phyloP scores from a whole-genome alignment of 768 basidiomycete genomes.

The Trametopsis cervina region DNA sequence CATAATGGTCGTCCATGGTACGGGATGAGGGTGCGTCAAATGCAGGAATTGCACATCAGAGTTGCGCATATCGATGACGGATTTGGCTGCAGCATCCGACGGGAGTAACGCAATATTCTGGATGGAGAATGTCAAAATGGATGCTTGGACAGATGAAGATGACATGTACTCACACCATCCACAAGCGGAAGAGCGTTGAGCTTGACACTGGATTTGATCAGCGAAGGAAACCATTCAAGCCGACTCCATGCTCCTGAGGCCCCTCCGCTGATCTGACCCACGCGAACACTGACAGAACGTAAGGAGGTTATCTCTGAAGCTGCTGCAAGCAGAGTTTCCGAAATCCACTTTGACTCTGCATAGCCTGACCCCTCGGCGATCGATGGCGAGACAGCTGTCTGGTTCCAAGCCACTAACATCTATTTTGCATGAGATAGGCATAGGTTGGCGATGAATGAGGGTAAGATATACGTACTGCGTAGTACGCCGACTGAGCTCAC shows the following conservation, averaged over 20 bases:
- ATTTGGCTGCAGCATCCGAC: conserved; percentile 19
- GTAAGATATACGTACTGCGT: conserved; percentile 14
- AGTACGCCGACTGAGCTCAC: conserved; percentile 30
- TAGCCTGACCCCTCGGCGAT: conserved; percentile 25
- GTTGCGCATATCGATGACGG: conserved; percentile 20
- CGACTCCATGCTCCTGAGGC: conserved; percentile 33
- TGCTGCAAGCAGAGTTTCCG: conserved; percentile 18
- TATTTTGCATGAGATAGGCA: too few species aligned
- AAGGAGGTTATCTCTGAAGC: conserved; percentile 16
- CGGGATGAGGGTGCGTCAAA: conserved; percentile 21
- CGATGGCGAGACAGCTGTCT: conserved; percentile 10
- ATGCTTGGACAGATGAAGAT: not conserved
- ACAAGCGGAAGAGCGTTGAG: not conserved
- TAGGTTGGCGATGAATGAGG: too few species aligned
- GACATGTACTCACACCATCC: not conserved
- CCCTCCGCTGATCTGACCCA: conserved; percentile 32
- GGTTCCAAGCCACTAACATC: too few species aligned
- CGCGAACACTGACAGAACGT: conserved; percentile 25
- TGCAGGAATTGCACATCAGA: conserved; percentile 9
- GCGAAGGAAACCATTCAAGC: conserved; percentile 30
- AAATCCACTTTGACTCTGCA: conserved; percentile 29
- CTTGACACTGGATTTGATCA: conserved; percentile 19
- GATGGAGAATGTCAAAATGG: not conserved
- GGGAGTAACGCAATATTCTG: conserved; percentile 22
- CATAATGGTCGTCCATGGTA: conserved; percentile 17